phyloP scores from a whole-genome alignment of 2,329 filamentous ascomycete genomes.

The Didymella pinodella region DNA sequence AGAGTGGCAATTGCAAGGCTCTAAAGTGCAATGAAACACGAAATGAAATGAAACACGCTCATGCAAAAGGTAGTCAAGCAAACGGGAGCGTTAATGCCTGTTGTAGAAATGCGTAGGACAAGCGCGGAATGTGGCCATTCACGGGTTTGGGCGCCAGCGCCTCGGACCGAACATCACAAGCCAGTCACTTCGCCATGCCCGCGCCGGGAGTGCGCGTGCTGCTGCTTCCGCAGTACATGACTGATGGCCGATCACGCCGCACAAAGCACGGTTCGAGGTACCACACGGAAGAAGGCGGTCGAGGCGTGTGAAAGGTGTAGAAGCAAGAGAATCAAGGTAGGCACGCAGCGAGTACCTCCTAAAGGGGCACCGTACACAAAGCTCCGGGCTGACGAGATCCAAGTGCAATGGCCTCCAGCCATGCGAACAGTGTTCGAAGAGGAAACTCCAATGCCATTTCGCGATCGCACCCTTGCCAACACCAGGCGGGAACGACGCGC shows the following conservation, averaged over 20 bases:
- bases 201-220: neutral
- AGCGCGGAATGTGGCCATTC: neutral
- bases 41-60: neutral
- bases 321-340: neutral
- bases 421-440: neutral
- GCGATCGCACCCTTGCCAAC: neutral
- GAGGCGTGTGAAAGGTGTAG: neutral
- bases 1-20: neutral
- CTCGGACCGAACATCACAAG: neutral
- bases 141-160: neutral
- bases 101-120: neutral
- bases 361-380: neutral
- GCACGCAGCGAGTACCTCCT: neutral
- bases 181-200: neutral
- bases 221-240: neutral
- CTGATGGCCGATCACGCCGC: neutral
- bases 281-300: neutral
- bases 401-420: neutral
- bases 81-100: neutral
- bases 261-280: neutral
- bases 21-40: neutral
- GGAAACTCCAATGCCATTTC: neutral
- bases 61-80: neutral
- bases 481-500: neutral
- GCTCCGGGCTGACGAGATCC: neutral